Evolutionary conservation across 306 rosid genomes (phyloP).

Genomic region (Lathyrus sativus): DNA sequence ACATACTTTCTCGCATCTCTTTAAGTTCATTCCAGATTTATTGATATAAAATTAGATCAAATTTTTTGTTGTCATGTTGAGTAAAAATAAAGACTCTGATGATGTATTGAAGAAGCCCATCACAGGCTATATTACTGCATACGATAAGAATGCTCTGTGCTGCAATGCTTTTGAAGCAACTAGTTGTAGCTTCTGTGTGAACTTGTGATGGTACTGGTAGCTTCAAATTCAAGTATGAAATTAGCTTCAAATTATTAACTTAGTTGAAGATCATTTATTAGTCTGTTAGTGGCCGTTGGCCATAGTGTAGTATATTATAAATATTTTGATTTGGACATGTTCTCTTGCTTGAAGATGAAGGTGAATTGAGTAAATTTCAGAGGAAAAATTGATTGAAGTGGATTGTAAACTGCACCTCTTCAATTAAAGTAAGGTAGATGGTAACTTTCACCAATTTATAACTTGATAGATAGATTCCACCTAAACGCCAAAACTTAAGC

Average conservation of each 20-base stretch:
- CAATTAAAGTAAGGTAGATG: slow-evolving; percentile 16
- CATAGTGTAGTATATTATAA: background rate
- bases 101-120: slow-evolving; percentile 23
- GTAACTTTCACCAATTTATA: slow-evolving; percentile 30
- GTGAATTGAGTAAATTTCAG: slow-evolving; percentile 28
- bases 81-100: background rate
- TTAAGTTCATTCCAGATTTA: slow-evolving; percentile 36
- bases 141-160: slow-evolving; percentile 18
- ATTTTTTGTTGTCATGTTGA: slow-evolving; percentile 17
- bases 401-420: background rate
- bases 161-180: no score
- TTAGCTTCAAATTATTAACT: background rate
- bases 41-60: slow-evolving; percentile 21
- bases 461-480: slow-evolving; percentile 34
- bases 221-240: background rate
- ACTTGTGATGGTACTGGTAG: no score
- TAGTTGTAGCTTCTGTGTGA: no score
- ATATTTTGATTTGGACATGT: background rate
- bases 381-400: background rate
- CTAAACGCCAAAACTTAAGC: slow-evolving; percentile 2
- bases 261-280: background rate
- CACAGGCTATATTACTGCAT: slow-evolving; percentile 1
- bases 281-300: background rate
- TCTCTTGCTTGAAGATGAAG: background rate
- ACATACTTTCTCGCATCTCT: slow-evolving; percentile 25